Conservation (phyloP, 2,329 filamentous ascomycete species). For the Aspergillus ochraceus region DNA sequence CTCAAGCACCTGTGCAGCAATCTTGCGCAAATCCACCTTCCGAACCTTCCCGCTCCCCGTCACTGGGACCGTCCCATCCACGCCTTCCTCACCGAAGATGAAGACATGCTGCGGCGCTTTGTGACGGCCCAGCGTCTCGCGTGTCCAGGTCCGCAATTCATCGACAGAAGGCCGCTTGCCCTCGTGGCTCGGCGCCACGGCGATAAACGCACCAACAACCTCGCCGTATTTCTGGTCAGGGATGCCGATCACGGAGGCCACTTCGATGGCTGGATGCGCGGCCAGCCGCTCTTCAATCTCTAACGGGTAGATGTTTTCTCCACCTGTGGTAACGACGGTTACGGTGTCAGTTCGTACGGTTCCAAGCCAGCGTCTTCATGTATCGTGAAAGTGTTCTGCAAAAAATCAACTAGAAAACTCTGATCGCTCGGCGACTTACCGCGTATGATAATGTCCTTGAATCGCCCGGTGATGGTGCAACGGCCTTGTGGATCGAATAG, state of each 20-base stretch:
- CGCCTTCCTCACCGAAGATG: conserved; percentile 66
- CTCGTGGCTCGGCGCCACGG: conserved; percentile 26
- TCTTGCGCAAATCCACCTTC: conserved; percentile 58
- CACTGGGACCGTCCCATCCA: conserved; percentile 57
- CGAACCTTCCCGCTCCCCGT: conserved; percentile 73
- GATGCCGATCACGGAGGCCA: conserved; percentile 70
- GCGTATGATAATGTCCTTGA: conserved; percentile 78
- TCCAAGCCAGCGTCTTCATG: neutral
- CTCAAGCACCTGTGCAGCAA: conserved; percentile 40
- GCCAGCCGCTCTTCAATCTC: conserved; percentile 75
- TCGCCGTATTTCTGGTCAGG: conserved; percentile 72
- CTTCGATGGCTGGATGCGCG: conserved; percentile 60
- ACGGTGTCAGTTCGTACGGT: neutral
- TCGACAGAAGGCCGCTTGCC: conserved; percentile 48
- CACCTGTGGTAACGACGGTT: conserved; percentile 45
- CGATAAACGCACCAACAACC: conserved; percentile 66
- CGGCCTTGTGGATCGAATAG: conserved; percentile 60
- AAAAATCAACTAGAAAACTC: neutral
- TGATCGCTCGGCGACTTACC: conserved; percentile 40
- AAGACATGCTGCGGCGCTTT: conserved; percentile 74
- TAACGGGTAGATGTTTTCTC: conserved; percentile 72
- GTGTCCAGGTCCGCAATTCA: conserved; percentile 64
- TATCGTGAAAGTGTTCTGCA: neutral
- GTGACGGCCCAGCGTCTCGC: conserved; percentile 61
- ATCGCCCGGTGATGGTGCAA: conserved; percentile 71